phyloP scores from a whole-genome alignment of 2,329 filamentous ascomycete genomes.

The Aspergillus amoenus region DNA sequence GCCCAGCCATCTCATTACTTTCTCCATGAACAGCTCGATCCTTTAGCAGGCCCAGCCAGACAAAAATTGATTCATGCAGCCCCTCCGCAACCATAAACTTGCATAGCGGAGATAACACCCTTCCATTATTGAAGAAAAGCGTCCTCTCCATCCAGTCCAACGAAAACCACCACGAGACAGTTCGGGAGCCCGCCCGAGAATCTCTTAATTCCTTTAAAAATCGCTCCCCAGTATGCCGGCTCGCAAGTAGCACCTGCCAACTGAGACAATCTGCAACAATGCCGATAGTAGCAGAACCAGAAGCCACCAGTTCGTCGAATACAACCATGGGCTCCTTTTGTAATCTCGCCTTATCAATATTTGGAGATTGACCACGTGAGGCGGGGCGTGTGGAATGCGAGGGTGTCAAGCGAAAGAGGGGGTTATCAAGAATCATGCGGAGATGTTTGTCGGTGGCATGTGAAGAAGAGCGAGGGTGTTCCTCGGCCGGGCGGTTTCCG shows the following conservation, averaged over 20 bases:
- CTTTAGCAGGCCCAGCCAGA: constrained; percentile 37
- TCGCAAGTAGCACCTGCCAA: constrained; percentile 32
- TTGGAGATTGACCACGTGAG: constrained; percentile 15
- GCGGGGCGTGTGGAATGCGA: constrained; percentile 15
- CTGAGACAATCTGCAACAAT: constrained; percentile 31
- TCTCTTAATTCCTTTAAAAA: constrained; percentile 31
- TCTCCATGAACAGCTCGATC: constrained; percentile 25
- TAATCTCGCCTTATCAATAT: constrained; percentile 20
- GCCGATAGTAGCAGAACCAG: constrained; percentile 31
- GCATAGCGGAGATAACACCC: constrained; percentile 25
- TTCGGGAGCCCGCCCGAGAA: constrained; percentile 33
- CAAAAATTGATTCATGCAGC: constrained; percentile 31
- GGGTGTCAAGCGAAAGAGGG: constrained; percentile 42
- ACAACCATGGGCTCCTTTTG: constrained; percentile 34
- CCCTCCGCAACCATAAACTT: constrained; percentile 43
- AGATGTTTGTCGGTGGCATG: constrained; percentile 40
- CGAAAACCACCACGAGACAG: constrained; percentile 43
- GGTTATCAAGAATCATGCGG: constrained; percentile 40
- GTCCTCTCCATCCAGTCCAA: constrained; percentile 31
- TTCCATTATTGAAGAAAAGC: constrained; percentile 31
- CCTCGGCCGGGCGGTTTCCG: background rate
- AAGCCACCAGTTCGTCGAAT: constrained; percentile 40
- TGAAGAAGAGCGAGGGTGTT: constrained; percentile 27
- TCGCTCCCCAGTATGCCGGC: constrained; percentile 19
- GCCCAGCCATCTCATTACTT: too few species aligned